phyloP scores from a whole-genome alignment of 345 rosid genomes.

The Brassica rapa region DNA sequence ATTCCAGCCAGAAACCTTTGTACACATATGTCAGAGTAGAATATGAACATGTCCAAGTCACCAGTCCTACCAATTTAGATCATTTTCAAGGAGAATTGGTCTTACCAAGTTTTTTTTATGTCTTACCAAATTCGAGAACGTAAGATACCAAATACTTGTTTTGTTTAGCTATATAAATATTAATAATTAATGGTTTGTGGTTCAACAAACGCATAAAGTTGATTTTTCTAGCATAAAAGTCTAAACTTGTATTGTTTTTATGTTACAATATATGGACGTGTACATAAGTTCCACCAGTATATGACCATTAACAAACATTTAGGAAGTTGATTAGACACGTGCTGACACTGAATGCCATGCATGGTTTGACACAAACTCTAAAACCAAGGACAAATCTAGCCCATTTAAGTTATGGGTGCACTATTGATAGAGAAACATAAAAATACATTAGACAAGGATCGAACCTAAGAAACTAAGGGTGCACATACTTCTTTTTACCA shows the following conservation, averaged over 20 bases:
- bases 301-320: not conserved
- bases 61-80: not conserved
- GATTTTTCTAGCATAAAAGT: constrained; percentile 15
- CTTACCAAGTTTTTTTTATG: constrained; percentile 14
- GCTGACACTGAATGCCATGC: too few species aligned
- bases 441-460: too few species aligned
- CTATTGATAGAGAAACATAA: too few species aligned
- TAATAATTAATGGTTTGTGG: not conserved
- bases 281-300: not conserved
- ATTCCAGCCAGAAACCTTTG: not conserved
- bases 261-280: not conserved
- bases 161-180: not conserved
- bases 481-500: too few species aligned
- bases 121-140: constrained; percentile 7
- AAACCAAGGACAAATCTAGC: too few species aligned
- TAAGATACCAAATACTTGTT: not conserved
- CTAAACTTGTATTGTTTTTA: constrained; percentile 9
- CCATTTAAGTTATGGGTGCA: too few species aligned
- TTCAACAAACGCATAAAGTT: constrained; percentile 19
- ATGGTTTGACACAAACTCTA: too few species aligned
- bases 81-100: constrained; percentile 23
- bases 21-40: not conserved
- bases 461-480: too few species aligned
- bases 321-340: too few species aligned
- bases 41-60: not conserved